Evolutionary conservation across 1,284 basidiomycete genomes (phyloP).

Genomic region (Retiboletus flavoniger): DNA sequence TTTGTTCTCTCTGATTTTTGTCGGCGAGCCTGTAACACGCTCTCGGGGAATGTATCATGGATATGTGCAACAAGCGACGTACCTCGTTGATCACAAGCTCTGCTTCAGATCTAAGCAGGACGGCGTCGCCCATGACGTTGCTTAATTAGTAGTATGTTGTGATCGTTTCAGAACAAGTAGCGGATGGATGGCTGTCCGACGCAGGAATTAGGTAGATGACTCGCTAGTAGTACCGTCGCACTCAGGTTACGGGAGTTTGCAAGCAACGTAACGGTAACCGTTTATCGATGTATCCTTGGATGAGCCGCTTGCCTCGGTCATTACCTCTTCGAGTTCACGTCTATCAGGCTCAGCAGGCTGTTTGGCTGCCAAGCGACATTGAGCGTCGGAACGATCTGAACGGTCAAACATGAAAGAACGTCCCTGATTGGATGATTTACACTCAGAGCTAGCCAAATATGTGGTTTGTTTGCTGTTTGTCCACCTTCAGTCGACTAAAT

Average conservation of each 20-base stretch:
- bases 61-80: conserved; percentile 25
- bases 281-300: background rate
- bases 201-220: background rate
- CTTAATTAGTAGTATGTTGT: background rate
- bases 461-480: too few relatives aligned
- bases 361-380: too few relatives aligned
- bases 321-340: too few relatives aligned
- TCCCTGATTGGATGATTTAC: too few relatives aligned
- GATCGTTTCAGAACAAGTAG: background rate
- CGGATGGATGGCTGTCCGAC: background rate
- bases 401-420: too few relatives aligned
- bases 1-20: conserved; percentile 73
- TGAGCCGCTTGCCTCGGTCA: background rate
- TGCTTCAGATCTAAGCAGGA: conserved; percentile 69
- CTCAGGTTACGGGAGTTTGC: background rate
- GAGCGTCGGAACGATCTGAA: too few relatives aligned
- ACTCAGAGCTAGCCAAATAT: too few relatives aligned
- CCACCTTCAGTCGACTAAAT: too few relatives aligned
- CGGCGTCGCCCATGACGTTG: conserved; percentile 29
- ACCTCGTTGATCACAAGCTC: conserved; percentile 72
- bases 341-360: too few relatives aligned
- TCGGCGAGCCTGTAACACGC: conserved; percentile 54
- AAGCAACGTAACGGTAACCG: too few relatives aligned
- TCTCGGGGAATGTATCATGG: background rate
- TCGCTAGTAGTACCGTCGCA: background rate